Evolutionary conservation across 306 rosid species (phyloP).

Genomic region (Lathyrus tuberosus): DNA sequence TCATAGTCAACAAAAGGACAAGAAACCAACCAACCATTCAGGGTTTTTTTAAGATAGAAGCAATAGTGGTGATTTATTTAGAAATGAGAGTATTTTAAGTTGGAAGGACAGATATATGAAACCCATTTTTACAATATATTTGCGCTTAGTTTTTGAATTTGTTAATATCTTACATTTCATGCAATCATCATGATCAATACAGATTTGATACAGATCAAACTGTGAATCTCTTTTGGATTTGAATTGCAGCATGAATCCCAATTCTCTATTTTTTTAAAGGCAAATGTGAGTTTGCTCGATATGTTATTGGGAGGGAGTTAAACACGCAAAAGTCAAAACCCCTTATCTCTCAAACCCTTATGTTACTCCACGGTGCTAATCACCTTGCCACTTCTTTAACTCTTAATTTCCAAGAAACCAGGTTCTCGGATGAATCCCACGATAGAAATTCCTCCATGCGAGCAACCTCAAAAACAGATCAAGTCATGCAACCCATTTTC

Average conservation of each 20-base stretch:
- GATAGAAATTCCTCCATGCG: not conserved
- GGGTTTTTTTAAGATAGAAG: not conserved
- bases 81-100: constrained; percentile 8
- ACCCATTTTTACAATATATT: not conserved
- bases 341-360: constrained; percentile 3
- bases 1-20: constrained; percentile 13
- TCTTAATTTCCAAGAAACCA: not conserved
- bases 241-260: not conserved
- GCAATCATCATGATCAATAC: not conserved
- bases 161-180: not conserved
- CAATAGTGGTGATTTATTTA: not conserved
- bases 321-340: not conserved
- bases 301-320: not conserved
- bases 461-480: not conserved
- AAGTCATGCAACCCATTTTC: not conserved
- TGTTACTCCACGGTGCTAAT: not conserved
- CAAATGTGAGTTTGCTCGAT: not conserved
- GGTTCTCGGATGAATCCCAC: not conserved
- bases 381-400: not conserved
- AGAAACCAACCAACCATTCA: constrained; percentile 9
- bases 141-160: not conserved
- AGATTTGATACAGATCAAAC: not conserved
- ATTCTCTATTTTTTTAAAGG: not conserved
- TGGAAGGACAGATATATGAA: constrained; percentile 1
- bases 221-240: constrained; percentile 11